Evolutionary conservation across 331 rosid species (phyloP).

Genomic region (Quercus tomentella): DNA sequence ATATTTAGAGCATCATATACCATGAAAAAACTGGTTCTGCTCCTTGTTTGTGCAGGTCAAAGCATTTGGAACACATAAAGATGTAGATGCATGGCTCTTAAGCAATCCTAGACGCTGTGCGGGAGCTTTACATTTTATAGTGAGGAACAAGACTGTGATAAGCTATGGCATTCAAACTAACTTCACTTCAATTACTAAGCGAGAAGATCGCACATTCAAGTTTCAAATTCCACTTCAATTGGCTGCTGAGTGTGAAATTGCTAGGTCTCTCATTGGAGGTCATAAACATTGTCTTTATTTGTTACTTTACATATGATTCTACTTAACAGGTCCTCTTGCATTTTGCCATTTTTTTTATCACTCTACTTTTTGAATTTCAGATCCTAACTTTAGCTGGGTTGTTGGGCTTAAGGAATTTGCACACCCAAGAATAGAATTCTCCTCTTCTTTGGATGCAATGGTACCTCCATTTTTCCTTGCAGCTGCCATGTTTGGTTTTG

Average conservation of each 20-base stretch:
- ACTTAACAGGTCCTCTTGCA: not conserved
- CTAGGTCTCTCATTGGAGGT: slow-evolving; percentile 84
- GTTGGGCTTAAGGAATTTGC: slow-evolving; percentile 65
- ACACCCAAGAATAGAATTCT: slow-evolving; percentile 45
- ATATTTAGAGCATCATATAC: no score
- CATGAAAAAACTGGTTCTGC: not conserved
- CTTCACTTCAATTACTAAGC: slow-evolving; percentile 33
- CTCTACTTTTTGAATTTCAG: slow-evolving; percentile 32
- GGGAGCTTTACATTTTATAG: slow-evolving; percentile 66
- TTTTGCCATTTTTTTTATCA: not conserved
- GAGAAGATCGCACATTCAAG: slow-evolving; percentile 60
- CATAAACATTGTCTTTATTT: not conserved
- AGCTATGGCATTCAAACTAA: slow-evolving; percentile 84
- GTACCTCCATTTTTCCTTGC: slow-evolving; percentile 63
- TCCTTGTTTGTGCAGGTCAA: slow-evolving; percentile 37
- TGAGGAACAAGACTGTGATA: slow-evolving; percentile 43
- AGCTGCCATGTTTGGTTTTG: slow-evolving; percentile 78
- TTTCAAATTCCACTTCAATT: slow-evolving; percentile 87
- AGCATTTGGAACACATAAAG: slow-evolving; percentile 34
- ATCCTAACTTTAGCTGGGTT: slow-evolving; percentile 62
- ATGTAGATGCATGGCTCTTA: slow-evolving; percentile 66
- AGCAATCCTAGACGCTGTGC: slow-evolving; percentile 56
- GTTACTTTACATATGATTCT: no score
- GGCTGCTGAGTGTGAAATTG: slow-evolving; percentile 88
- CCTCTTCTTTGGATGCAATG: slow-evolving; percentile 32